Base-by-base conservation (phyloP, 2,329 filamentous ascomycete species). In the Exophiala viscosa region DNA sequence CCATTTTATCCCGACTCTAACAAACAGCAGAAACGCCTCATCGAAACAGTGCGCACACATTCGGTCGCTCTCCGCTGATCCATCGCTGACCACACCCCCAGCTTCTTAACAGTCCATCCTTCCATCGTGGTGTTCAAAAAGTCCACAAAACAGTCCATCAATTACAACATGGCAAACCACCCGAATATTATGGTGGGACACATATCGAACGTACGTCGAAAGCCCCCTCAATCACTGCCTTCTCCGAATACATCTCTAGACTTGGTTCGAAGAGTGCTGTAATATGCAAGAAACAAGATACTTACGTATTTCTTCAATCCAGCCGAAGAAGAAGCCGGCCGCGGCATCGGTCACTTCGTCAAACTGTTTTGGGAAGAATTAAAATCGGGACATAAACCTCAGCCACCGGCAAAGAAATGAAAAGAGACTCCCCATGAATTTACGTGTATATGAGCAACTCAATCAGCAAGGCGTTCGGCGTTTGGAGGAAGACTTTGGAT, bases 131-230 rank as follows among this genome's bases (percentile, higher is more conserved):
- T 60, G 73, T 75, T 40, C 69, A 71, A 23, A 66, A 63, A 49
- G 67, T 75, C 17, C 71, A 75, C 60, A 68, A 70, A 45, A 68
- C 63, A 42, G 62, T 76, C 17, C 69, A 73, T 58, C 66, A 69
- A 48, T 33, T 72, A 15, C 69, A 68, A 50, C 66, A 74, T 58
- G 72, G 73, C 32, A 65, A 69, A 42, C 67, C 71, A 45, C 69
- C 68, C 14, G 70, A 74, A 54, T 69, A 73, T 49, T 69, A 70
- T 64, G 70, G 71, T 54, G 70, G 70, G 41, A 73, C 72, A 35
- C 66, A 69, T 10, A 62, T 70, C n/a, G 67, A 72, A 20, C 64
- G 66, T 50, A 62, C 64, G 56, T 65, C 10, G 48, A 20, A 41
- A 33, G 17, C 34, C 31, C 18, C 14, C 13, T 14, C 14, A 15